Evolutionary conservation across 768 basidiomycete genomes (phyloP), one percentile per base, ranked within the genome.

Genomic region (Pleurotus giganteus): DNA sequence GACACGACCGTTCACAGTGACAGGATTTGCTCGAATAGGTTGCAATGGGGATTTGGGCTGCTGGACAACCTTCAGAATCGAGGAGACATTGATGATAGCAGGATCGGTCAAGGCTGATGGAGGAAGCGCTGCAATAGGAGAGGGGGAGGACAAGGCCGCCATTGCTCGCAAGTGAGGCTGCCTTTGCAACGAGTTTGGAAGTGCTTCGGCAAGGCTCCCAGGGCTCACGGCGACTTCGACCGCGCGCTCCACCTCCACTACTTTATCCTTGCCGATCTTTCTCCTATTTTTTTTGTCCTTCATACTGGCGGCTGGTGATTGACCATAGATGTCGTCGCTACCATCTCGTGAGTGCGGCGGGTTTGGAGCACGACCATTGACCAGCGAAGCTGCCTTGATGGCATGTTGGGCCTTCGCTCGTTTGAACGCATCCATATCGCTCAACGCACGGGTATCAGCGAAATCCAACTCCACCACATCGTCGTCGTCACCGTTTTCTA

Each of bases 401-500:
- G 4, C 3, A 47, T 47, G 44, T 36, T 21, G 27, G 12, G 21
- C 50, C 37, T 28, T 32, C 31, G 19, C 36, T 27, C 68, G 67
- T 27, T 69, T 68, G 61, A 87, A 88, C 8, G 79, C 77, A 45
- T 77, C 78, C 2, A 82, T 81, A 59, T 90, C 84, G 63, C 86
- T 88, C 62, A 91, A 66, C 19, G 85, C 83, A 55, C 86, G 84
- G 39, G 80, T 90, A 53, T 90, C 89, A 4, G 77, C 77, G 61
- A 88, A 91, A 65, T 88, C 86, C 47, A 91, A 81, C 66, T 90
- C 89, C 8, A 90, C 78, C 23, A 91, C 81, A 53, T 87, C 88
- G 3, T 74, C 75, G 4, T 80, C 80, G n/a, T 75, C 74, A 8
- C 64, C 63, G 2, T 70, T 72, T 34, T 70, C 71, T 49, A 31